These are phyloP conservation scores for Epichloe elymi DNA, from an alignment of 2,329 filamentous ascomycete genomes.

Conservation along the genomic window DNA sequence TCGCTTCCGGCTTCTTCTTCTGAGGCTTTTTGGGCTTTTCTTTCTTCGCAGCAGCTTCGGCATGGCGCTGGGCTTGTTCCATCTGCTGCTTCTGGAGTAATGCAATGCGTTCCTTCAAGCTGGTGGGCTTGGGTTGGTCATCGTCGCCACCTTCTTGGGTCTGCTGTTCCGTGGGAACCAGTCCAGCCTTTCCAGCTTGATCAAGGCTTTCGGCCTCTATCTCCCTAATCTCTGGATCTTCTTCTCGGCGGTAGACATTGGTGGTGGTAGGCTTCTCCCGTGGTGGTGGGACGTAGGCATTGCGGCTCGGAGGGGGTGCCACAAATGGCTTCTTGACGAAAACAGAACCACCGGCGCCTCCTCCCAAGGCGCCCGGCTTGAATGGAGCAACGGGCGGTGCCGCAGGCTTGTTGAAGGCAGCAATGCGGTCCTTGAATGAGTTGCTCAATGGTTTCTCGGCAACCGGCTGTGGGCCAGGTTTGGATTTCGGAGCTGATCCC, in stretches of 20 bases:
- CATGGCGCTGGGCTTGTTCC: slow-evolving; percentile 74
- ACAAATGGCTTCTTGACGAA: slow-evolving; percentile 98
- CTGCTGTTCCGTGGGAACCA: slow-evolving; percentile 28
- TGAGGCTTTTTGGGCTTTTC: slow-evolving; percentile 70
- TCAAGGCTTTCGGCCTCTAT: slow-evolving; percentile 52
- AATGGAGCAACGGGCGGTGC: slow-evolving; percentile 82
- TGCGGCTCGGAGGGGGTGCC: slow-evolving; percentile 86
- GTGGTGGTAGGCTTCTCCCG: slow-evolving; percentile 56
- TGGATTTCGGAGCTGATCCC: slow-evolving; percentile 21
- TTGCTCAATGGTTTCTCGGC: slow-evolving; percentile 60
- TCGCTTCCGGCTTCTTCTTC: slow-evolving; percentile 50
- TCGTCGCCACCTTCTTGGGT: slow-evolving; percentile 45
- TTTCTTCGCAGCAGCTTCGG: slow-evolving; percentile 65
- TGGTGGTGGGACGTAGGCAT: slow-evolving; percentile 73
- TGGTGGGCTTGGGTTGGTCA: slow-evolving; percentile 81
- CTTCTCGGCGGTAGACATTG: slow-evolving; percentile 74
- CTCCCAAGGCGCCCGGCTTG: slow-evolving; percentile 56
- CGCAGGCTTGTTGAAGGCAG: slow-evolving; percentile 85
- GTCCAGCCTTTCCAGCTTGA: slow-evolving; percentile 54
- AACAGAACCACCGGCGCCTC: slow-evolving; percentile 37
- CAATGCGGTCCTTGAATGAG: slow-evolving; percentile 90
- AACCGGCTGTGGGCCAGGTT: slow-evolving; percentile 47
- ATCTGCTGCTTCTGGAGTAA: slow-evolving; percentile 86
- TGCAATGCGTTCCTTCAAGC: slow-evolving; percentile 89
- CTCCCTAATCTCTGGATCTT: slow-evolving; percentile 62